Base-by-base conservation (phyloP, 23 red algal genomes). In the Cyanidiococcus yangmingshanensis region DNA sequence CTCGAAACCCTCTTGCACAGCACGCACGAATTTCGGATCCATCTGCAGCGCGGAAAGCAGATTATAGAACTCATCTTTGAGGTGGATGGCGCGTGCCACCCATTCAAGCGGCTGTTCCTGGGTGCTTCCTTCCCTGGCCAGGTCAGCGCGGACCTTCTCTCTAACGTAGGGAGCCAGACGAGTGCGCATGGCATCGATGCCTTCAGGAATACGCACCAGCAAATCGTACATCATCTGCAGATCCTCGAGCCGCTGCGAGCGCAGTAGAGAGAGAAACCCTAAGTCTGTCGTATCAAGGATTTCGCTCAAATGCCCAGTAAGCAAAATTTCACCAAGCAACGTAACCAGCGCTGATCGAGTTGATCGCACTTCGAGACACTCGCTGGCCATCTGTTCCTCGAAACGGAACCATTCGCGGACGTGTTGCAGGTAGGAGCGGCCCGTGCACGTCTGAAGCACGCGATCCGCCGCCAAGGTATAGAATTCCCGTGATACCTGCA, bases 401-500 rank as follows among this genome's bases (percentile, higher is more conserved):
- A 86, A 71, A 0, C 80, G 41, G 16, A 91, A 79, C 26, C 88
- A 86, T 59, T 80, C 63, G 57, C 68, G 74, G 0, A 87, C 94
- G 24, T 82, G 80, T 0, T 75, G 67, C 58, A 98, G 76, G 45
- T 88, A 91, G 18, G 87, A 88, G 2, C 87, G 82, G 75, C 85
- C 86, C 1, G 86, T 76, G 38, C 76, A 86, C 37, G 84, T 88
- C 26, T 84, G 58, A 17, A 98, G 75, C 38, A 87, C 82, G 1
- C 78, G 39, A 37, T 67, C 79, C 26, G 86, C 82, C 76, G 90
- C 87, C 21, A 59, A 50, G 32, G 84, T 82, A 76, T 98, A 98
- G 81, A 92, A 98, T 27, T 76, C 85, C 2, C 77, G 30, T 16
- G 94, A 89, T 1, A 83, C 84, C 39, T 91, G 83, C 57, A 98